Conservation (phyloP, 768 basidiomycete genomes). For the Pluteus cervinus region DNA sequence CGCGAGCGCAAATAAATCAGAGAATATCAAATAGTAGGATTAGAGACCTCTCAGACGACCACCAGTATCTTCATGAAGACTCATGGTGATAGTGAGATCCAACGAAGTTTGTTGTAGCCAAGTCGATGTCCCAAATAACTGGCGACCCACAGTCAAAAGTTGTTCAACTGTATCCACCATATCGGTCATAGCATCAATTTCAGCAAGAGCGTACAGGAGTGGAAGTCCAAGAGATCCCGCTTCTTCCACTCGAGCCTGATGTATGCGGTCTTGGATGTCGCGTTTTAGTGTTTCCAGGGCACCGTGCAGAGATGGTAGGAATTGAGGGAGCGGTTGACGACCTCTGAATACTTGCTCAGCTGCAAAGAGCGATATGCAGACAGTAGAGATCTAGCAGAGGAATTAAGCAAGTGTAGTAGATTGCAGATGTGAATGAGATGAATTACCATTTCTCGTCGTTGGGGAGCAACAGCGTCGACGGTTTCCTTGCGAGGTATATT, state of each 20-base stretch:
- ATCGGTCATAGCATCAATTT: constrained; percentile 33
- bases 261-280: constrained; percentile 27
- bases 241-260: constrained; percentile 10
- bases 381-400: constrained; percentile 28
- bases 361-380: constrained; percentile 42
- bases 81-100: too few species aligned
- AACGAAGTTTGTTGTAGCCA: too few species aligned
- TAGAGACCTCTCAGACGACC: too few species aligned
- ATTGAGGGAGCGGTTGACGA: constrained; percentile 42
- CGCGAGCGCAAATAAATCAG: too few species aligned
- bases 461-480: constrained; percentile 26
- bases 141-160: constrained; percentile 30
- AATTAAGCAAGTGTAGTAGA: too few species aligned
- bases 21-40: too few species aligned
- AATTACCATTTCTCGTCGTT: constrained; percentile 34
- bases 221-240: constrained; percentile 29
- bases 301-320: constrained; percentile 38
- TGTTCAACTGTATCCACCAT: constrained; percentile 37
- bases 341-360: constrained; percentile 42
- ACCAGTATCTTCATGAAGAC: too few species aligned
- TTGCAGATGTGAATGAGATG: neutral
- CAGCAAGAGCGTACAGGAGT: constrained; percentile 36
- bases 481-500: constrained; percentile 40
- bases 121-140: constrained; percentile 37
- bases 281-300: constrained; percentile 29